Conservation (phyloP, 83 land plant genomes). For the Isoetes engelmannii region DNA sequence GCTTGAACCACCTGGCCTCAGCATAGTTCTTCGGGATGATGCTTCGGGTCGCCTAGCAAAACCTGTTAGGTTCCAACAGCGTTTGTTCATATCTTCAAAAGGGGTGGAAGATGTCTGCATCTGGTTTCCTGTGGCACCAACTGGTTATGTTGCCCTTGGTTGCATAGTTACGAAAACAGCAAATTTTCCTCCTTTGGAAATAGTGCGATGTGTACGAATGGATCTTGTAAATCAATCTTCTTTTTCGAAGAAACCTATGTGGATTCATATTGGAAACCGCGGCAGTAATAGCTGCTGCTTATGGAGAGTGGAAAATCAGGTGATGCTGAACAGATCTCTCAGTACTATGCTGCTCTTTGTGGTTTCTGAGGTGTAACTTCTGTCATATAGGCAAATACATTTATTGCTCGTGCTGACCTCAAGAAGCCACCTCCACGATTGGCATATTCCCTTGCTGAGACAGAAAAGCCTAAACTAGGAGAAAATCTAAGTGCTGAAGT, state of each 20-base stretch:
- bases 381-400: conserved; percentile 66
- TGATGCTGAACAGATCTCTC: conserved; percentile 8
- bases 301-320: conserved; percentile 99
- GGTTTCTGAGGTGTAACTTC: background rate
- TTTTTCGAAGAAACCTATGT: conserved; percentile 47
- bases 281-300: conserved; percentile 72
- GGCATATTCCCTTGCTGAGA: conserved; percentile 71
- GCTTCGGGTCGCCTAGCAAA: conserved; percentile 61
- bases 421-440: conserved; percentile 69
- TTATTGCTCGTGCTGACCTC: conserved; percentile 82
- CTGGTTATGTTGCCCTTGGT: conserved; percentile 87
- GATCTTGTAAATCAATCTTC: conserved; percentile 75
- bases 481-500: conserved; percentile 75
- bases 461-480: conserved; percentile 53
- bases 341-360: background rate
- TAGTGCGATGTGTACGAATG: conserved; percentile 78
- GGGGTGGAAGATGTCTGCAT: conserved; percentile 73
- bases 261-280: conserved; percentile 47
- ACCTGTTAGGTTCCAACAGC: conserved; percentile 72
- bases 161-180: conserved; percentile 65
- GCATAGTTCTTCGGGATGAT: conserved; percentile 67
- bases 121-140: conserved; percentile 92
- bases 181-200: conserved; percentile 43
- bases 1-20: conserved; percentile 84
- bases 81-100: conserved; percentile 54